Evolutionary conservation across 345 rosid genomes (phyloP).

Genomic region (Eutrema heterophyllum): DNA sequence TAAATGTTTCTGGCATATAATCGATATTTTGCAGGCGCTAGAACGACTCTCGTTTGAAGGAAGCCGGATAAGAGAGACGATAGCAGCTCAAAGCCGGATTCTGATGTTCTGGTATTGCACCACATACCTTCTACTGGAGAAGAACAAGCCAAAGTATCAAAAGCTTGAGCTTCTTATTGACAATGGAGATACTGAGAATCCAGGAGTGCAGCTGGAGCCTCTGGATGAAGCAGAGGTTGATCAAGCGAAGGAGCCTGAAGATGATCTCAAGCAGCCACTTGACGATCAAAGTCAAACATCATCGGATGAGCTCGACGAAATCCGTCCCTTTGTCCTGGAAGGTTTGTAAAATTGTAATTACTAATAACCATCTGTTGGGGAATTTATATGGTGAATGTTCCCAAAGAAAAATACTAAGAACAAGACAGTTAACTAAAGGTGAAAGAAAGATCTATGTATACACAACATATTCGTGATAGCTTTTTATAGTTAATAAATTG

Average conservation of each 20-base stretch:
- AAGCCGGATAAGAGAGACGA: constrained; percentile 57
- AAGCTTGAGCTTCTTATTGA: constrained; percentile 50
- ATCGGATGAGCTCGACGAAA: constrained; percentile 30
- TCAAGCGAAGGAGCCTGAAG: constrained; percentile 25
- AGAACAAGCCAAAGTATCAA: constrained; percentile 83
- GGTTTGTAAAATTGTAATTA: constrained; percentile 67
- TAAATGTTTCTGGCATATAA: neutral
- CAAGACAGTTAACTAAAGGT: neutral
- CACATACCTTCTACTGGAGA: constrained; percentile 76
- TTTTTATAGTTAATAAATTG: neutral
- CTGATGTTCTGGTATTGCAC: constrained; percentile 81
- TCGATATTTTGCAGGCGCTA: constrained; percentile 52
- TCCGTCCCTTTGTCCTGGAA: constrained; percentile 77
- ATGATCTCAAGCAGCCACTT: constrained; percentile 34
- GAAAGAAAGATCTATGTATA: constrained; percentile 16
- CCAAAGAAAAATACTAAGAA: neutral
- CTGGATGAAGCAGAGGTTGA: constrained; percentile 18
- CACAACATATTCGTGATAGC: neutral
- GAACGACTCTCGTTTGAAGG: constrained; percentile 78
- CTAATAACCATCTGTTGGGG: neutral
- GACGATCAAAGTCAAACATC: constrained; percentile 34
- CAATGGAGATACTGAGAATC: constrained; percentile 22
- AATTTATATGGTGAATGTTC: neutral
- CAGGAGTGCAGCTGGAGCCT: constrained; percentile 40
- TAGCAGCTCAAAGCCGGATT: constrained; percentile 74